These are phyloP conservation scores for Schizopora paradoxa DNA, from an alignment of 1,284 basidiomycete species.

Conservation along the genomic window DNA sequence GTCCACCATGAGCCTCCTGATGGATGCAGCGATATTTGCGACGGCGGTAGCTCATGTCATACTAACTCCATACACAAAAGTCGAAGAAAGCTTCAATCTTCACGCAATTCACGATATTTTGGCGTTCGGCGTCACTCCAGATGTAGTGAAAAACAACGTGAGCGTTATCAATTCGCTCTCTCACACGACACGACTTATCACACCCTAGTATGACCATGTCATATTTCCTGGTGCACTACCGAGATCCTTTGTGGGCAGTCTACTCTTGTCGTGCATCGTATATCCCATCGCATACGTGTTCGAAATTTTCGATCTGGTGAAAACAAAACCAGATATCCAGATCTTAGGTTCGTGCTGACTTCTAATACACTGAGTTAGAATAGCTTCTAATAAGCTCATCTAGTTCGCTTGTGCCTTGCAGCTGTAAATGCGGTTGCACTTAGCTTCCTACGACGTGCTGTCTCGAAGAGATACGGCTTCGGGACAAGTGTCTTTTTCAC, in stretches of 20 bases:
- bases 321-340: conserved; percentile 58
- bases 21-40: conserved; percentile 54
- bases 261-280: conserved; percentile 52
- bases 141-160: conserved; percentile 42
- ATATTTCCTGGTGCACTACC: conserved; percentile 88
- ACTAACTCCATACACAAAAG: conserved; percentile 87
- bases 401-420: conserved; percentile 77
- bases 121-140: conserved; percentile 57
- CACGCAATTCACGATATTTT: conserved; percentile 90
- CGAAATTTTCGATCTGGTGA: conserved; percentile 36
- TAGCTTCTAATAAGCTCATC: background rate
- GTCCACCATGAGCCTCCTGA: conserved; percentile 34
- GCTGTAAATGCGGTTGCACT: conserved; percentile 63
- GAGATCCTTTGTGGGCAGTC: conserved; percentile 77
- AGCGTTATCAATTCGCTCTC: background rate
- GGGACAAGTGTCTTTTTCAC: conserved; percentile 56
- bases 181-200: conserved; percentile 1
- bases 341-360: conserved; percentile 43
- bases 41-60: conserved; percentile 64
- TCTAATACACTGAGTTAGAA: too few species aligned
- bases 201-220: conserved; percentile 80
- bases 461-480: conserved; percentile 59
- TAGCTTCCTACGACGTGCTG: conserved; percentile 56
- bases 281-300: conserved; percentile 41
- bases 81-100: conserved; percentile 95